Conservation (phyloP, 805 yeast species). For the Candida koratica region DNA sequence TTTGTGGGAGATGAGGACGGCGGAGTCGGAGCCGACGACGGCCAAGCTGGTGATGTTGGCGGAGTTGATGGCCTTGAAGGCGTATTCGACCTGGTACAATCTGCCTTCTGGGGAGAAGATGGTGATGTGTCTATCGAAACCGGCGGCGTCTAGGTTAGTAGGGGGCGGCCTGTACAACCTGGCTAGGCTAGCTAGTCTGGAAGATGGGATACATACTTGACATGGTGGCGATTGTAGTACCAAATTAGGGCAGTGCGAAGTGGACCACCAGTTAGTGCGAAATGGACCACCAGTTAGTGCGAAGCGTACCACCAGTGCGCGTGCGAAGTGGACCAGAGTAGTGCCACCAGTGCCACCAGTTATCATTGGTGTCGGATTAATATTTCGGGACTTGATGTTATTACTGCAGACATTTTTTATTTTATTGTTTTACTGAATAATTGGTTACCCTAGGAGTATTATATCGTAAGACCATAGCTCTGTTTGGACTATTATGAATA, state of each 20-base stretch:
- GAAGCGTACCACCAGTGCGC: too few species aligned
- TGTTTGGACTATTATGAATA: too few species aligned
- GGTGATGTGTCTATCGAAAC: conserved; percentile 97
- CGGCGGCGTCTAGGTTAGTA: conserved; percentile 52
- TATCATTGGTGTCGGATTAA: too few species aligned
- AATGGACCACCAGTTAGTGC: not conserved
- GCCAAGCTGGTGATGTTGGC: conserved; percentile 88
- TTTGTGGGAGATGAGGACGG: conserved; percentile 89
- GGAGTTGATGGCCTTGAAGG: conserved; percentile 93
- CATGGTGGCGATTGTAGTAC: conserved; percentile 12
- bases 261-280: conserved; percentile 1
- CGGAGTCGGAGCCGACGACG: conserved; percentile 78
- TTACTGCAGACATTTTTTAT: too few species aligned
- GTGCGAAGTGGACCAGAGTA: too few species aligned
- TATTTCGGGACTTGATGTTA: too few species aligned
- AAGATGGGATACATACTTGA: conserved; percentile 11
- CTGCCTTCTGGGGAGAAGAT: conserved; percentile 98
- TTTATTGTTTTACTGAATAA: too few species aligned
- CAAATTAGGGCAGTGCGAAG: not conserved
- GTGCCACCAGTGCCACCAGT: too few species aligned
- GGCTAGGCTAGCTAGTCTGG: not conserved
- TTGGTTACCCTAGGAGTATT: too few species aligned
- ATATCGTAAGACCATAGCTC: too few species aligned
- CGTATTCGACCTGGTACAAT: conserved; percentile 95
- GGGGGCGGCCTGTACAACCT: not conserved